Conservation (phyloP, 805 yeast species). For the Blastobotrys americana region DNA sequence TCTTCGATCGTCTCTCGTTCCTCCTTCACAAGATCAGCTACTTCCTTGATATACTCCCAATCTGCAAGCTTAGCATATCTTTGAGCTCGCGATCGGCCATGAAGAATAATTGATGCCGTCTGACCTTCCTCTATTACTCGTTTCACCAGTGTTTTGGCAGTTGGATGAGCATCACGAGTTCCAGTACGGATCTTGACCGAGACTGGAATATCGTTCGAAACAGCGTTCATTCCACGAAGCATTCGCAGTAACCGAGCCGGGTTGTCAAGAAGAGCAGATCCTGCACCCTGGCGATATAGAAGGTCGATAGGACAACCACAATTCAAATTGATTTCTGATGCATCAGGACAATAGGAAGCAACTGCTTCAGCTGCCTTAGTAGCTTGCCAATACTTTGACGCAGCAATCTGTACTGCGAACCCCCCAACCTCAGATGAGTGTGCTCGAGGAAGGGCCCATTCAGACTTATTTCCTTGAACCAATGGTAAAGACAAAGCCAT, state of each 20-base stretch:
- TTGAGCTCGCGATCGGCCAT: constrained; percentile 95
- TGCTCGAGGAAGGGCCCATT: constrained; percentile 96
- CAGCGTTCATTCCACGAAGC: constrained; percentile 80
- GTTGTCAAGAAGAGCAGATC: constrained; percentile 85
- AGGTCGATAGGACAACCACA: constrained; percentile 98
- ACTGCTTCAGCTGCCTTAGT: constrained; percentile 84
- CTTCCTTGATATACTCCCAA: constrained; percentile 80
- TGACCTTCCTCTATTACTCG: constrained; percentile 71
- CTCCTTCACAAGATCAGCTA: constrained; percentile 60
- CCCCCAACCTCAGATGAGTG: constrained; percentile 77
- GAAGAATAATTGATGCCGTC: constrained; percentile 85
- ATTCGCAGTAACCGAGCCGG: constrained; percentile 75
- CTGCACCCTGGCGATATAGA: constrained; percentile 90
- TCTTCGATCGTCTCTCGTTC: constrained; percentile 40
- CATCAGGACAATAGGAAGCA: constrained; percentile 46
- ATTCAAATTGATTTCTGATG: constrained; percentile 83
- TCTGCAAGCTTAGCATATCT: constrained; percentile 86
- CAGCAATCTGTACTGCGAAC: constrained; percentile 89
- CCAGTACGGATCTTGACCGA: constrained; percentile 93
- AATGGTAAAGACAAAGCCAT: constrained; percentile 89
- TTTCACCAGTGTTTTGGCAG: constrained; percentile 72
- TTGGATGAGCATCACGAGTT: constrained; percentile 71
- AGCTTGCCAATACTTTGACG: constrained; percentile 89
- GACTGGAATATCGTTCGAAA: constrained; percentile 84
- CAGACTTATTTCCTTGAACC: constrained; percentile 83